phyloP scores from a whole-genome alignment of 352 stramenopile species.

The Phytophthora constricta region DNA sequence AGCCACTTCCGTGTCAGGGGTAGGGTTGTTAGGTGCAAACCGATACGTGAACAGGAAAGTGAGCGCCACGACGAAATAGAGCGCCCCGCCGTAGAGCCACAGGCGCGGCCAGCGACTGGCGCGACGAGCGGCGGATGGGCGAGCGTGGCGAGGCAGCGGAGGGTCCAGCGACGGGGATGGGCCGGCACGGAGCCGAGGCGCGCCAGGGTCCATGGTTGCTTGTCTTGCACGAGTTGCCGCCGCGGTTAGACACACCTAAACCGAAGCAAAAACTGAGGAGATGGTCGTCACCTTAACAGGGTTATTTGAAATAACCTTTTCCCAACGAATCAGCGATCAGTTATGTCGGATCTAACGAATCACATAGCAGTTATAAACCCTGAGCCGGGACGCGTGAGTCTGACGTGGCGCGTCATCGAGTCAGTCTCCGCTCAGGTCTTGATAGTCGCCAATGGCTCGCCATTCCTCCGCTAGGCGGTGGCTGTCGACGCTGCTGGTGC shows the following conservation, averaged over 20 bases:
- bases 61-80: constrained; percentile 21
- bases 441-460: constrained; percentile 14
- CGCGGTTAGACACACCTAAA: too few relatives aligned
- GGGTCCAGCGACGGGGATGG: background rate
- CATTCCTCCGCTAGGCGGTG: constrained; percentile 8
- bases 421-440: constrained; percentile 6
- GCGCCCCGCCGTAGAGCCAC: constrained; percentile 17
- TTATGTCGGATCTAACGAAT: too few relatives aligned
- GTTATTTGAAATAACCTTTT: too few relatives aligned
- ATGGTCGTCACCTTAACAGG: too few relatives aligned
- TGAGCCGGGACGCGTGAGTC: too few relatives aligned
- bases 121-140: background rate
- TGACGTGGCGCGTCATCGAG: too few relatives aligned
- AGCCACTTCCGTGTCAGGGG: background rate
- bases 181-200: constrained; percentile 10
- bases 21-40: background rate
- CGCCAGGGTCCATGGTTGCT: constrained; percentile 18
- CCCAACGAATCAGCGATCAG: too few relatives aligned
- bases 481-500: constrained; percentile 15
- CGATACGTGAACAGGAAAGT: constrained; percentile 8
- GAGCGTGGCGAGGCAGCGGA: constrained; percentile 13
- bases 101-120: constrained; percentile 15
- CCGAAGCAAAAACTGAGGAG: too few relatives aligned
- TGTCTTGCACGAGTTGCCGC: too few relatives aligned
- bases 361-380: too few relatives aligned